Base-by-base conservation (phyloP, 2,329 filamentous ascomycete species). In the Salinomyces thailandicus region DNA sequence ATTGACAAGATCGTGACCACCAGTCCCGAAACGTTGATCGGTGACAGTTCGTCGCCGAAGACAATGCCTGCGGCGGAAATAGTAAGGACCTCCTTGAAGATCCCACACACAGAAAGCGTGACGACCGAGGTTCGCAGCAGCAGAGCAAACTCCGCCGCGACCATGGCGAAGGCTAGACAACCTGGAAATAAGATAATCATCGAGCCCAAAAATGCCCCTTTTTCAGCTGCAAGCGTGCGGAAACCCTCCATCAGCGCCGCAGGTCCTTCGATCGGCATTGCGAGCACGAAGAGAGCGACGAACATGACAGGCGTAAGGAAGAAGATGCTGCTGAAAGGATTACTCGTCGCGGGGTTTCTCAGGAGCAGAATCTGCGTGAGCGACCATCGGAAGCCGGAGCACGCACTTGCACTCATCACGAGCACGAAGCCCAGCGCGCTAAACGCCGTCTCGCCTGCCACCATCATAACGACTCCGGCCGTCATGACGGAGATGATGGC, bases 271-370 rank as follows among this genome's bases (percentile, higher is more conserved):
- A 93, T 80, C 2, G 85, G 81, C 14, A 95, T 64, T 18, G 91
- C 85, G 45, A 98, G 81, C 39, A 77, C 52, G 35, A 93, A 67
- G 18, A 98, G 71, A 14, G 81, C 81, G 45, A 81, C 30, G 54
- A 98, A 98, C 91, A 98, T 98, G 62, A 95, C 75, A 1, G 91
- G 91, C 1, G 87, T 87, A n/a, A 98, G 76, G 63, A 87, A 95
- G 65, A 96, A 95, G 48, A 98, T 93, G 50, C 84, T 93, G 11
- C 85, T 89, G 61, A 98, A 96, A 0, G 91, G 91, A 54, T 98
- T 98, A 30, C 84, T 85, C 0, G 91, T 98, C 14, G 91, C 87
- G 1, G 87, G 86, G 61, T 95, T 93, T 49, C 87, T 81, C 18
- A 96, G 75, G 5, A 98, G 75, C 3, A 98, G 75, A 42, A 98